Base-by-base conservation (phyloP, 2,329 filamentous ascomycete genomes). In the Epicoccum sorghinum region DNA sequence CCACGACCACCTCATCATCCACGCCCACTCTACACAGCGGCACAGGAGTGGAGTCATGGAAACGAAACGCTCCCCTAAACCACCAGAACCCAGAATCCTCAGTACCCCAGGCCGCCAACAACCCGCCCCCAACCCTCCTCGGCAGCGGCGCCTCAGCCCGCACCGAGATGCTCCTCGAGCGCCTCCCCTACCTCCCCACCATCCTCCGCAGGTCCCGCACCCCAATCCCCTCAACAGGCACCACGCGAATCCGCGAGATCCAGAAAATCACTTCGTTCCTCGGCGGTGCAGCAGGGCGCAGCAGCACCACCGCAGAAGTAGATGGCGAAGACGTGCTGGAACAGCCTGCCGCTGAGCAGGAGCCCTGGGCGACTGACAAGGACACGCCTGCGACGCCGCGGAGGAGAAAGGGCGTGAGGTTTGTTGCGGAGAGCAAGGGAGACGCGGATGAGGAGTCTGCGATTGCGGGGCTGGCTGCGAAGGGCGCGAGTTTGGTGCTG, bases 171-270 rank as follows among this genome's bases (percentile, higher is more conserved):
- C 75, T 97, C 0, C 83, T 97, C 23, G 91, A 98, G 61, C 86
- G 91, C 7, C 81, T 99, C 0, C 95, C 95, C 0, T 98, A 96
- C 73, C 86, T 95, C 80, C 82, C 87, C 1, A 82, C 85, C 45
- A 90, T 97, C 35, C 56, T 78, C 3, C 67, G 66, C 18, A 66
- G 66, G 23, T 54, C 62, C 57, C 67, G 74, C 63, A 67, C 51
- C 66, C 67, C 51, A 55, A 56, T 62, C 6, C 61, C 60, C 5
- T 55, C 61, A 9, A 58, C 52, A 6, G 43, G 63, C 36, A 46
- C 73, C 37, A 69, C 78, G 18, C 18, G 18, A 23, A 74, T 83
- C 2, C 80, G 78, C 45, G 85, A 88, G 18, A 79, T 93, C 7
- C 86, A 89, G 50, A 87, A 83, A 65, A 83, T 96, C 7, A 87